These are phyloP conservation scores for Penicillium sp. DNA, from an alignment of 2,329 filamentous ascomycete species.

Conservation along the genomic window DNA sequence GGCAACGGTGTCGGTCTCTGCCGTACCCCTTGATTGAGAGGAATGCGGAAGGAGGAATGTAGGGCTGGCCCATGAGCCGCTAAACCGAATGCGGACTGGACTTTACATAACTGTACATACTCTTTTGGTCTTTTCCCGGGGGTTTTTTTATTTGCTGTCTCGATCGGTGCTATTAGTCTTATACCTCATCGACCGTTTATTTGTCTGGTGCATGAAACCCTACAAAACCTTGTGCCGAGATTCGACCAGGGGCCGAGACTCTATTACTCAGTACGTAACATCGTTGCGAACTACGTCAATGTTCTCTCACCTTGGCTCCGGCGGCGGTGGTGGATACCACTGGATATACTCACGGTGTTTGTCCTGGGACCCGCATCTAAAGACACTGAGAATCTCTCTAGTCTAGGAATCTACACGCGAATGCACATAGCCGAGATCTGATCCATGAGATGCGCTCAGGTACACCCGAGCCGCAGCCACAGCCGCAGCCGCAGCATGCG, in stretches of 20 bases:
- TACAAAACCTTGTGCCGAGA: neutral
- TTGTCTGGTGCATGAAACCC: neutral
- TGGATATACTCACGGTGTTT: neutral
- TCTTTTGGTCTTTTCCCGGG: neutral
- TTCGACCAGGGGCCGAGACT: neutral
- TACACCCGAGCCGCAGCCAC: neutral
- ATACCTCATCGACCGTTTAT: neutral
- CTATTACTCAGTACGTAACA: neutral
- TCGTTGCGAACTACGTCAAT: neutral
- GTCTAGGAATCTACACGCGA: neutral
- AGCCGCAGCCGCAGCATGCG: neutral
- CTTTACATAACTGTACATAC: neutral
- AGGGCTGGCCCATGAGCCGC: slow-evolving; percentile 17
- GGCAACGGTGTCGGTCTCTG: slow-evolving; percentile 17
- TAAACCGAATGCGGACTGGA: slow-evolving; percentile 14
- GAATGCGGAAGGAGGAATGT: slow-evolving; percentile 9
- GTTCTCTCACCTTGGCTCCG: neutral
- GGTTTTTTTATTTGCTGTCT: neutral
- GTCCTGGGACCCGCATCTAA: neutral
- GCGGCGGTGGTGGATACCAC: neutral
- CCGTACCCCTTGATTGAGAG: slow-evolving; percentile 17
- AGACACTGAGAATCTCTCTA: neutral
- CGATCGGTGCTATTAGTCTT: too few species aligned
- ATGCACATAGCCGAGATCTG: neutral
- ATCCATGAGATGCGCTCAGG: neutral